phyloP scores from a whole-genome alignment of 495 filamentous ascomycete genomes.

The Aspergillus steynii region DNA sequence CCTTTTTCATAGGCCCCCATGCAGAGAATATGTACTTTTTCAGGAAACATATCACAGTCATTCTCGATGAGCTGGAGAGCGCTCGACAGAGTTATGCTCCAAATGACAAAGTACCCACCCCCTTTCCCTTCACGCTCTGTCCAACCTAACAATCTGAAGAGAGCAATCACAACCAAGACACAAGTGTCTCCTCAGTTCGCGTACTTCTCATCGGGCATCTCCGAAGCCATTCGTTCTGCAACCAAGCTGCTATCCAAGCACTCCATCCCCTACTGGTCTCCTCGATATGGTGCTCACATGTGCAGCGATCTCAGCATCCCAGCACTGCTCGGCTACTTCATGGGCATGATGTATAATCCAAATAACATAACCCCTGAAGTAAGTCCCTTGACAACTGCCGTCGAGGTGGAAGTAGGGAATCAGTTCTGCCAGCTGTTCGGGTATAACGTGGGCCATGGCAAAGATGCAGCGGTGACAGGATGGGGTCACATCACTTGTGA shows the following conservation, averaged over 20 bases:
- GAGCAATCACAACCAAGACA: conserved; percentile 32
- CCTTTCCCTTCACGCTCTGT: neutral
- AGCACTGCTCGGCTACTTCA: conserved; percentile 42
- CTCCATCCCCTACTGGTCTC: conserved; percentile 47
- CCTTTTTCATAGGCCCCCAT: conserved; percentile 43
- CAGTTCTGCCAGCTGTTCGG: conserved; percentile 48
- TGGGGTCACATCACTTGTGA: conserved; percentile 49
- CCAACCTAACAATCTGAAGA: conserved; percentile 14
- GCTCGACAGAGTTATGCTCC: conserved; percentile 32
- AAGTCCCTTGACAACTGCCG: conserved; percentile 39
- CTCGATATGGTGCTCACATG: conserved; percentile 50
- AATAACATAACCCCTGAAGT: conserved; percentile 51
- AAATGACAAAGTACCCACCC: conserved; percentile 24
- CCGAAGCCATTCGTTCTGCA: conserved; percentile 23
- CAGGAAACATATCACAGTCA: conserved; percentile 31
- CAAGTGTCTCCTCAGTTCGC: conserved; percentile 29
- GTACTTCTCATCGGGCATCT: conserved; percentile 24
- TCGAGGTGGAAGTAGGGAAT: conserved; percentile 42
- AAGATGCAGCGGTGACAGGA: conserved; percentile 14
- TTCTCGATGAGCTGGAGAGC: conserved; percentile 34
- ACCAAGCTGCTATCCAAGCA: conserved; percentile 32
- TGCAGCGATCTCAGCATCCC: conserved; percentile 35
- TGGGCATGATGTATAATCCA: conserved; percentile 51
- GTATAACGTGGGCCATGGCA: conserved; percentile 30
- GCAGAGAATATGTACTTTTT: conserved; percentile 42